These are phyloP conservation scores for Diaporthe aspalathi DNA, from an alignment of 2,329 filamentous ascomycete genomes.

Conservation along the genomic window DNA sequence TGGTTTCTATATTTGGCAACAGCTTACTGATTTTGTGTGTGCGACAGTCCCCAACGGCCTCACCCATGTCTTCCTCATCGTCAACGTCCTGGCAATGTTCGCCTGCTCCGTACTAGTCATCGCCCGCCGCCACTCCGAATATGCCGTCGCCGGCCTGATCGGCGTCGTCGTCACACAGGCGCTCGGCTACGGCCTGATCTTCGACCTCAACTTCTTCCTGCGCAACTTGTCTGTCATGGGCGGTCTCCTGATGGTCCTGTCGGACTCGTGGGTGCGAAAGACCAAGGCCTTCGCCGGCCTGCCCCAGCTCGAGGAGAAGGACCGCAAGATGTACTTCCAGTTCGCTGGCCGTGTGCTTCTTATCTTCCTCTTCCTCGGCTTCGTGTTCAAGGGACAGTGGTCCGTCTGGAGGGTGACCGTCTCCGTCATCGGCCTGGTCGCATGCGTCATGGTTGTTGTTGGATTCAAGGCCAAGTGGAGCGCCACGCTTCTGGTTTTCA, in stretches of 20 bases:
- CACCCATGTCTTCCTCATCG: conserved; percentile 91
- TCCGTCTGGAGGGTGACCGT: conserved; percentile 88
- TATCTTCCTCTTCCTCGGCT: conserved; percentile 97
- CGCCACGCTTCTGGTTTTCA: conserved; percentile 92
- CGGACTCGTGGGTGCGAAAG: conserved; percentile 98
- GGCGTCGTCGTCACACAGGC: conserved; percentile 93
- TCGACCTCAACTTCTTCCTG: conserved; percentile 99
- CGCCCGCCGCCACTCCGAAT: conserved; percentile 90
- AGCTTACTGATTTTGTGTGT: conserved; percentile 22
- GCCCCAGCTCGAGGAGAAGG: conserved; percentile 96
- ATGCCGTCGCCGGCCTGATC: conserved; percentile 90
- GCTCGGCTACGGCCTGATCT: conserved; percentile 96
- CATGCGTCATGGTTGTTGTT: conserved; percentile 98
- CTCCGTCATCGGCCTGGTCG: conserved; percentile 85
- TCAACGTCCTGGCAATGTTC: conserved; percentile 91
- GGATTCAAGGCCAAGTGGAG: conserved; percentile 99
- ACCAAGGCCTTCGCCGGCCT: conserved; percentile 95
- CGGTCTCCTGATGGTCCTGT: conserved; percentile 96
- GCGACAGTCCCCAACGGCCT: conserved; percentile 82
- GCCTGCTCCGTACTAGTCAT: conserved; percentile 88
- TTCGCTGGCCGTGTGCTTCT: conserved; percentile 93
- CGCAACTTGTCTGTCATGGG: conserved; percentile 98
- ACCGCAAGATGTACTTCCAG: conserved; percentile 99
- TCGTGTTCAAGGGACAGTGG: conserved; percentile 96
- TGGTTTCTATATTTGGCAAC: conserved; percentile 37